Conservation (phyloP, 2,329 filamentous ascomycete genomes). For the Cladosporium austrohemisphaericum region DNA sequence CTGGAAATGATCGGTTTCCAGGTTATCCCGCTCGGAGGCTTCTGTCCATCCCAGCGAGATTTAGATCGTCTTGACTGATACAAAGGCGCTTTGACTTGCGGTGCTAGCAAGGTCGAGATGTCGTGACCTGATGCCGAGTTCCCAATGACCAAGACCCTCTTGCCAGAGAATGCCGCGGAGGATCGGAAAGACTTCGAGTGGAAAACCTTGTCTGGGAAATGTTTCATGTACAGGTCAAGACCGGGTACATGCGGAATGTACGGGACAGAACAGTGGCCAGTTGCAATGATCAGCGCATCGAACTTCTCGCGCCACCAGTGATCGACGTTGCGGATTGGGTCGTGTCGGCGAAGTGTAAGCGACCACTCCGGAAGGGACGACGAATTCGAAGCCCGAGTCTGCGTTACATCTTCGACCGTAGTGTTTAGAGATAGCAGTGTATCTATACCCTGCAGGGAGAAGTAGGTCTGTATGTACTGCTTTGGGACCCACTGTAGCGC, state of each 20-base stretch:
- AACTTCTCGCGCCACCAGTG: conserved; percentile 54
- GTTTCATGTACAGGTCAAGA: conserved; percentile 53
- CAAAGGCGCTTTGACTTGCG: conserved; percentile 38
- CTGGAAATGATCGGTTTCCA: conserved; percentile 54
- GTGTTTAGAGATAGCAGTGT: conserved; percentile 47
- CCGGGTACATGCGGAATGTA: conserved; percentile 46
- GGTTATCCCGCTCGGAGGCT: conserved; percentile 45
- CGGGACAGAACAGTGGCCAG: conserved; percentile 34
- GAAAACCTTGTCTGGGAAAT: conserved; percentile 41
- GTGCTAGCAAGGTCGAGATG: conserved; percentile 26
- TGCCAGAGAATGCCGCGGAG: not conserved
- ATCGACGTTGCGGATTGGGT: conserved; percentile 44
- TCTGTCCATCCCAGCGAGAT: conserved; percentile 50
- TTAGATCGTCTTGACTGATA: conserved; percentile 51
- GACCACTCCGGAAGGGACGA: conserved; percentile 39
- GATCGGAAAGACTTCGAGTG: conserved; percentile 45
- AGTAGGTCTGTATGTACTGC: conserved; percentile 56
- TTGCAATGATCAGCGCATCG: conserved; percentile 36
- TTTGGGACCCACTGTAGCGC: conserved; percentile 46
- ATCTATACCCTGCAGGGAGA: conserved; percentile 50
- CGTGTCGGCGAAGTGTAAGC: conserved; percentile 47
- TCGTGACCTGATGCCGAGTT: conserved; percentile 35
- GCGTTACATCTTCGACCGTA: conserved; percentile 50
- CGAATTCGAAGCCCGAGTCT: conserved; percentile 21
- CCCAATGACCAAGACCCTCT: conserved; percentile 30